Conservation (phyloP, 768 basidiomycete species). For the Candolleomyces aberdarensis region DNA sequence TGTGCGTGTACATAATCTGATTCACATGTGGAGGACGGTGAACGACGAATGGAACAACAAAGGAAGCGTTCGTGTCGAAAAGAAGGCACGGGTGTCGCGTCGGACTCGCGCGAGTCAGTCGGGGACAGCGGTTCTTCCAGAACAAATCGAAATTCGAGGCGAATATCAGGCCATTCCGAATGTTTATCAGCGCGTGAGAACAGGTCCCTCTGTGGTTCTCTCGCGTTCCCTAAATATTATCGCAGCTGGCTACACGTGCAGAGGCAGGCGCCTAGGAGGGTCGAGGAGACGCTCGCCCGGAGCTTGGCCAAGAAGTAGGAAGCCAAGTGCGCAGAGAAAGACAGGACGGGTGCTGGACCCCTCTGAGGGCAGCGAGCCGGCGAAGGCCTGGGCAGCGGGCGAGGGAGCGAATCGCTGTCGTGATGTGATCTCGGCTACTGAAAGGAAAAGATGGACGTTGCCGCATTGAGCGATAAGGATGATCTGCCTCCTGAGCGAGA, state of each 20-base stretch:
- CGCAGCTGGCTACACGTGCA: neutral
- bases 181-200: slow-evolving; percentile 8
- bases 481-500: slow-evolving; percentile 8
- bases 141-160: neutral
- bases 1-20: too few species aligned
- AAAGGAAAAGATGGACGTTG: slow-evolving; percentile 25
- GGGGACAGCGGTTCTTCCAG: neutral
- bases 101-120: neutral
- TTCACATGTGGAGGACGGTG: too few species aligned
- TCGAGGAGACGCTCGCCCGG: too few species aligned
- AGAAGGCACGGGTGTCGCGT: neutral
- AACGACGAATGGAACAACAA: too few species aligned
- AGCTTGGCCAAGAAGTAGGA: neutral
- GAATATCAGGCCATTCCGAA: slow-evolving; percentile 3
- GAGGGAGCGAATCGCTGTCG: slow-evolving; percentile 10
- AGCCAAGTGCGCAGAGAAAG: neutral
- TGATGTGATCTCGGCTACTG: slow-evolving; percentile 36
- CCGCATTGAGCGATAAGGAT: slow-evolving; percentile 23
- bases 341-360: neutral
- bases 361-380: neutral
- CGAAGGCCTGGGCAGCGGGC: slow-evolving; percentile 2
- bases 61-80: too few species aligned
- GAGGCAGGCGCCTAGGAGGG: neutral
- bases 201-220: neutral
- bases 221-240: neutral